Evolutionary conservation across 2,329 filamentous ascomycete genomes (phyloP), one percentile per base, ranked within the genome.

Genomic region (Penicillium carneum): DNA sequence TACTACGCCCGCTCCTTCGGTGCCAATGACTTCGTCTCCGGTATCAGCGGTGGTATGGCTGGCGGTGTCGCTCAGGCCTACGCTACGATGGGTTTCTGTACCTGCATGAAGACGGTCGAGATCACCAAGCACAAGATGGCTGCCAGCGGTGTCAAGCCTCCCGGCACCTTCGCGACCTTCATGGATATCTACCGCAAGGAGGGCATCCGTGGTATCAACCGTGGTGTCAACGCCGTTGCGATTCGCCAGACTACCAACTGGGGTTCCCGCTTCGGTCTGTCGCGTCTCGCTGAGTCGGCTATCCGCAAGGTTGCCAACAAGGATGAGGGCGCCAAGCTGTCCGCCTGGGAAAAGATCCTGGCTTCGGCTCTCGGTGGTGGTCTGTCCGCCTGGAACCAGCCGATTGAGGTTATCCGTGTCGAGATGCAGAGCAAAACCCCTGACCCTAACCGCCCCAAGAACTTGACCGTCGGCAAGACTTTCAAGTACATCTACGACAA

Each of bases 71-170:
- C 94, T 48, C 95, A 99, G 84, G 95, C 95, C 63, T 99, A 99
- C 80, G 95, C 95, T 69, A 99, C 95, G 79, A 99, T 99, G 94
- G 95, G 95, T 71, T 99, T 99, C 88, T 99, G 95, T 83, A 99
- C 95, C 64, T 99, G 95, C 87, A 99, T 99, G 95, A 99, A 99
- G 89, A 99, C 95, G 67, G 95, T 98, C 70, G 95, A 99, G 82
- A 99, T 99, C 82, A 99, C 95, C 76, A 96, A 97, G 84, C 90
- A 95, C 86, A 98, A 98, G 87, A 84, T 95, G 76, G 93, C 92
- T 14, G 89, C 92, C 36, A 70, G 88, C 45, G 95, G 95, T 71
- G 87, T 89, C 69, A 92, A 92, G 83, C 91, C 92, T 26, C 91
- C 88, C n/a, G 88, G 92, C 74, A 98, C 95, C 69, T 96, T 96